phyloP scores from a whole-genome alignment of 768 basidiomycete species.

The Boletus pseudopeckii region DNA sequence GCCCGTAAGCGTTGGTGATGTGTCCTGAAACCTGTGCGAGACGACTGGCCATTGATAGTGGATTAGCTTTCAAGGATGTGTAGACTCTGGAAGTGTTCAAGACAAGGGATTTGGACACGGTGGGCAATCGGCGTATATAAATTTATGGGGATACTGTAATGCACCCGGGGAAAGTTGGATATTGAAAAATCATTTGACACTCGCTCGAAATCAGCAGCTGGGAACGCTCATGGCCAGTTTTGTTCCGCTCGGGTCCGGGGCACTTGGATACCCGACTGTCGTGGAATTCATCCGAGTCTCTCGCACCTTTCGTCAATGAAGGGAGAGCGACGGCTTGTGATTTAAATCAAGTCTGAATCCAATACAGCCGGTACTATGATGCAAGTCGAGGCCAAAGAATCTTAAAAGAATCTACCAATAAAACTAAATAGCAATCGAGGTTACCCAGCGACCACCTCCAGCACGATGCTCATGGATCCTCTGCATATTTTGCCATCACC shows the following conservation, averaged over 20 bases:
- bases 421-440: neutral
- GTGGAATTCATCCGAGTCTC: neutral
- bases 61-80: neutral
- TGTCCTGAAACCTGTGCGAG: slow-evolving; percentile 72
- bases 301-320: too few species aligned
- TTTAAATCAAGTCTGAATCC: neutral
- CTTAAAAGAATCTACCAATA: neutral
- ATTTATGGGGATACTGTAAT: too few species aligned
- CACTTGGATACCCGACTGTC: neutral
- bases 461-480: slow-evolving; percentile 7
- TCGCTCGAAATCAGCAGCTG: neutral
- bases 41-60: slow-evolving; percentile 45
- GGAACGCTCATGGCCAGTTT: neutral
- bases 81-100: neutral
- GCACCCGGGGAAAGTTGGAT: neutral
- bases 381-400: neutral
- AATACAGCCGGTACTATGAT: neutral
- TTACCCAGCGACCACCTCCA: neutral
- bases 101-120: neutral
- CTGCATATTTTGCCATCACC: slow-evolving; percentile 25
- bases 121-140: too few species aligned
- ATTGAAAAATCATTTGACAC: neutral
- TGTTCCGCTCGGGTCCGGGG: neutral
- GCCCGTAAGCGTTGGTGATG: slow-evolving; percentile 46
- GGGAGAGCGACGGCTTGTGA: neutral